A percentile compares a stretch with the other conserved stretches of the same genome.
Evolutionary conservation across 148 eudicot species (phyloP).

Genomic region (Rhododendron kiyosumense): DNA sequence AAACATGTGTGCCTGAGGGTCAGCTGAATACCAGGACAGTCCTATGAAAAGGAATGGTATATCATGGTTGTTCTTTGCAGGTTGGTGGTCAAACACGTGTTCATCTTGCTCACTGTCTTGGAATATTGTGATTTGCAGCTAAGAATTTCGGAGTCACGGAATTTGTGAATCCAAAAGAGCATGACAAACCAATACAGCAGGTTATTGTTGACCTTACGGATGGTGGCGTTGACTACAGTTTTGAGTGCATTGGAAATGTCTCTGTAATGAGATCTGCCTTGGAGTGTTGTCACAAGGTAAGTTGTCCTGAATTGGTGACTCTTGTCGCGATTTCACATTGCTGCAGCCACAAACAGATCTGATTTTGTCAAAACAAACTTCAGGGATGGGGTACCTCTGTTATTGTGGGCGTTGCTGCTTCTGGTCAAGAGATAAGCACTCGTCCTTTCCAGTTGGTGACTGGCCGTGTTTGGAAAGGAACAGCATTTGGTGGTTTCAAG

Average conservation of each 20-base stretch:
- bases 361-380: conserved; percentile 6
- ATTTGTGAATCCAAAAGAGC: conserved; percentile 88
- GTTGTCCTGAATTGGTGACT: neutral
- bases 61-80: neutral
- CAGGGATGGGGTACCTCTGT: conserved; percentile 99
- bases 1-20: neutral
- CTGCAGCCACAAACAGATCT: neutral
- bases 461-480: conserved; percentile 99
- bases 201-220: conserved; percentile 93
- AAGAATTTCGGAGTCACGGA: conserved; percentile 94
- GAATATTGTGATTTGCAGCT: conserved; percentile 46
- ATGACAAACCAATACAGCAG: conserved; percentile 91
- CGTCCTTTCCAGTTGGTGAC: conserved; percentile 98
- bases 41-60: neutral
- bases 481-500: conserved; percentile 98
- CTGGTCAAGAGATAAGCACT: conserved; percentile 94
- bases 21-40: neutral
- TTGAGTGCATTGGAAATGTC: conserved; percentile 98
- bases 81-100: neutral
- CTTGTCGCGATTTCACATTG: neutral
- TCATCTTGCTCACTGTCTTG: neutral
- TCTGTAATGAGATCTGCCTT: conserved; percentile 91
- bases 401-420: conserved; percentile 97
- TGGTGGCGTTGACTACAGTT: conserved; percentile 99
- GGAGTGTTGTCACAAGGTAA: conserved; percentile 98